Base-by-base conservation (phyloP, 192 early-diverging fungal species). In the Phlyctochytrium bullatum region DNA sequence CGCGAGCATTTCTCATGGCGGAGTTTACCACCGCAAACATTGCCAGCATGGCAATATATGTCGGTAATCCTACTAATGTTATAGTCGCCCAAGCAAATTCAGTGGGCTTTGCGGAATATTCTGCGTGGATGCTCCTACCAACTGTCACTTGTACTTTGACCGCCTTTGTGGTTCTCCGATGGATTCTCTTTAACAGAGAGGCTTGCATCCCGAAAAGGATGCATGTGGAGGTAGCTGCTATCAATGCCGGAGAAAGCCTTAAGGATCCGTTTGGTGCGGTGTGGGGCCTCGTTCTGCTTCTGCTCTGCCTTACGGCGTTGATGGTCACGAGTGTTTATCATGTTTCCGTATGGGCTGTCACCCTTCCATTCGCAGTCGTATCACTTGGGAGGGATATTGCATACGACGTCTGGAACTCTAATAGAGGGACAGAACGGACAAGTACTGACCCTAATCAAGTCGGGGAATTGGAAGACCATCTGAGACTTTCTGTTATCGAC, bases 51-150 rank as follows among this genome's bases (percentile, higher is more conserved):
- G 83, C 86, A 0, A 73, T 95, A 25, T 93, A 90, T 68, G 90
- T 95, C 71, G 91, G 93, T 31, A 95, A 95, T 63, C 88, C 92
- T 20, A 94, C 92, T 4, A 94, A 96, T 71, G 87, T 96, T 14
- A 81, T 96, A 34, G 91, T 90, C 1, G 86, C 89, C 20, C 83
- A 92, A 69, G 91, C 90, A 1, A 92, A 86, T 63, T 69, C 71
- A 24, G 85, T 96, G 34, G 83, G 78, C 1, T 91, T 92, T 61
- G 62, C 92, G 12, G 79, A 78, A 24, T 96, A 92, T 67, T 85
- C 90, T 12, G 90, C 90, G 1, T 92, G 91, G 89, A 96, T 96
- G 93, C 33, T 83, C 2, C 64, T 91, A 0, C 93, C 93, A 6
- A 86, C 86, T 1, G 24, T 90, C 1, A 76, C 81, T 17, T 76